These are phyloP conservation scores for Salvia miltiorrhiza DNA, from an alignment of 257 asterid genomes.

Conservation along the genomic window DNA sequence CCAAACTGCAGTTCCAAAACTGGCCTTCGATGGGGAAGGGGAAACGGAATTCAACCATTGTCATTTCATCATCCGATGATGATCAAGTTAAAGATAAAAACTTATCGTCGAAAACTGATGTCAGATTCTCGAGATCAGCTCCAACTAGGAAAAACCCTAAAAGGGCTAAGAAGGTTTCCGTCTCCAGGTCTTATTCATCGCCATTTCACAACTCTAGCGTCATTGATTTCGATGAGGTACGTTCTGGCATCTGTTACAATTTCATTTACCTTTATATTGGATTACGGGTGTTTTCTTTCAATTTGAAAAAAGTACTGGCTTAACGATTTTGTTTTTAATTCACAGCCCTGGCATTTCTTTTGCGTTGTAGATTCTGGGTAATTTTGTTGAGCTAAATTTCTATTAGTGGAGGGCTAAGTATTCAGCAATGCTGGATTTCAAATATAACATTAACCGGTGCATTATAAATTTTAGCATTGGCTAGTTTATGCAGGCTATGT, in stretches of 20 bases:
- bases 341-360: not conserved
- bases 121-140: slow-evolving; percentile 43
- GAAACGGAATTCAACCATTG: slow-evolving; percentile 47
- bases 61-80: slow-evolving; percentile 63
- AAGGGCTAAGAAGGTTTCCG: slow-evolving; percentile 46
- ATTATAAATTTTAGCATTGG: not conserved
- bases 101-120: slow-evolving; percentile 24
- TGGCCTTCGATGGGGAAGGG: slow-evolving; percentile 49
- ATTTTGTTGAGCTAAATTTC: not conserved
- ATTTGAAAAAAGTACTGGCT: not conserved
- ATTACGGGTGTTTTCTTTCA: not conserved
- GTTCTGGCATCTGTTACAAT: not conserved
- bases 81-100: slow-evolving; percentile 40
- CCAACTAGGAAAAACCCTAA: slow-evolving; percentile 47
- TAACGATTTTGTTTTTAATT: not conserved
- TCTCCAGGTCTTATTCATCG: slow-evolving; percentile 38
- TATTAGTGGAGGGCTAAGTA: not conserved
- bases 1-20: not conserved
- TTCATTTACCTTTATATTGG: not conserved
- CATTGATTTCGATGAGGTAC: slow-evolving; percentile 58
- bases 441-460: not conserved
- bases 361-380: not conserved
- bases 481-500: not conserved
- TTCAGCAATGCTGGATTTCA: not conserved
- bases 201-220: slow-evolving; percentile 23